These are phyloP conservation scores for Tylopilus sp. DNA, from an alignment of 768 basidiomycete species.

Conservation along the genomic window DNA sequence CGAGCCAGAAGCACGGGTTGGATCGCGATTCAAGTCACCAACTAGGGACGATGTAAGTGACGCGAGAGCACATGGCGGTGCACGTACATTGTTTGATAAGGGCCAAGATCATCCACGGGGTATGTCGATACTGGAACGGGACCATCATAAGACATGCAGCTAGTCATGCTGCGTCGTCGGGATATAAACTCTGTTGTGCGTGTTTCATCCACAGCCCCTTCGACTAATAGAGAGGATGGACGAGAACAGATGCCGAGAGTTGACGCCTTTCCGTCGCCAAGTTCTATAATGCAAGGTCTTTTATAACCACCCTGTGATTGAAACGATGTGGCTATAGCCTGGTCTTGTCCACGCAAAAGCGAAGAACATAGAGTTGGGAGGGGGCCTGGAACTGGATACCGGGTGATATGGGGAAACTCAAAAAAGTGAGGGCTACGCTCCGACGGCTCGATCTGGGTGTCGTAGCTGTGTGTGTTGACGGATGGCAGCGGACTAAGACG, in stretches of 20 bases:
- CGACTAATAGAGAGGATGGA: slow-evolving; percentile 3
- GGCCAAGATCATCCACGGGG: background rate
- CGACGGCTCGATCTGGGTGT: slow-evolving; percentile 10
- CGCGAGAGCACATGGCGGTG: background rate
- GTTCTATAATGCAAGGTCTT: slow-evolving; percentile 1
- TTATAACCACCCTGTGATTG: slow-evolving; percentile 13
- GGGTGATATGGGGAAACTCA: slow-evolving; percentile 27
- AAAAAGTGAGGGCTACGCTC: slow-evolving; percentile 21
- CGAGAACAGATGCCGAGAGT: slow-evolving; percentile 10
- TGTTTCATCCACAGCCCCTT: slow-evolving; percentile 2
- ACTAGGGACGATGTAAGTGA: slow-evolving; percentile 1
- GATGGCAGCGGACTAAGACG: slow-evolving; percentile 4
- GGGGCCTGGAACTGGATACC: slow-evolving; percentile 24
- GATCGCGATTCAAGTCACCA: slow-evolving; percentile 22
- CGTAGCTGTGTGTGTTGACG: slow-evolving; percentile 10
- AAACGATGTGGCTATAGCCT: slow-evolving; percentile 4
- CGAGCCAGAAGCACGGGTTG: slow-evolving; percentile 7
- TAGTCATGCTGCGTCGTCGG: background rate
- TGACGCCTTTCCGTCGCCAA: slow-evolving; percentile 9
- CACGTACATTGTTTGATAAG: slow-evolving; percentile 14
- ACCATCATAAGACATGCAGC: background rate
- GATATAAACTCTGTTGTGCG: background rate
- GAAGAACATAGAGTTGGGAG: slow-evolving; percentile 12
- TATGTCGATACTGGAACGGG: slow-evolving; percentile 4
- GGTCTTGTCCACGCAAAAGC: slow-evolving; percentile 1